These are phyloP conservation scores for Styphnolobium japonicum DNA, from an alignment of 306 rosid species.

Conservation along the genomic window DNA sequence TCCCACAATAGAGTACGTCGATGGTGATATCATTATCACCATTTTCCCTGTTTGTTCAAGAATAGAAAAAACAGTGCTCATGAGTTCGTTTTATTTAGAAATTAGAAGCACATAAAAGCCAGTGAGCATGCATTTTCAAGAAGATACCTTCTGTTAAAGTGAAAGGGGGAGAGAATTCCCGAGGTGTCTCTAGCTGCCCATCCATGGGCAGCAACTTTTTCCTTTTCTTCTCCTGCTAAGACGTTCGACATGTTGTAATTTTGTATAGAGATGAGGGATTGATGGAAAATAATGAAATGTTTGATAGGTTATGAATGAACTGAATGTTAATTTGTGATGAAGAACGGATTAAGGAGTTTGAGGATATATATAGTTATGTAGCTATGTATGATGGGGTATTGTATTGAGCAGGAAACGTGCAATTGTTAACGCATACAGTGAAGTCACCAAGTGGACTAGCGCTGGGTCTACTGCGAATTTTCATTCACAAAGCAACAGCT, in stretches of 20 bases:
- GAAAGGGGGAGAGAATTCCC: slow-evolving; percentile 32
- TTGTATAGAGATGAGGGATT: background rate
- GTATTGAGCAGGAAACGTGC: background rate
- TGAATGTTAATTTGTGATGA: background rate
- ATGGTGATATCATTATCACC: slow-evolving; percentile 31
- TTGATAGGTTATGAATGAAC: background rate
- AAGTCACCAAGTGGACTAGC: background rate
- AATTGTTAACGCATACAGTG: background rate
- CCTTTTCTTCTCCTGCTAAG: slow-evolving; percentile 6
- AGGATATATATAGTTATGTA: background rate
- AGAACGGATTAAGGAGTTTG: background rate
- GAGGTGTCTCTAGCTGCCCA: slow-evolving; percentile 39
- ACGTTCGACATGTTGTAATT: slow-evolving; percentile 18
- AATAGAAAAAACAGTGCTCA: background rate
- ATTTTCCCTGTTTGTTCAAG: slow-evolving; percentile 18
- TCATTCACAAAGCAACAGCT: background rate
- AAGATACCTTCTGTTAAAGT: slow-evolving; percentile 25
- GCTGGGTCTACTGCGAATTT: background rate
- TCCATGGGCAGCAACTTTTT: slow-evolving; percentile 6
- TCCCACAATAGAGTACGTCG: slow-evolving; percentile 32
- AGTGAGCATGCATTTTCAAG: background rate
- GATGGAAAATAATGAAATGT: background rate
- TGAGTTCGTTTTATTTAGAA: background rate
- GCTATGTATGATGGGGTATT: background rate
- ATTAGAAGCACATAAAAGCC: background rate